These are phyloP conservation scores for Zostera marina DNA, from an alignment of 116 monocot genomes.

Conservation along the genomic window DNA sequence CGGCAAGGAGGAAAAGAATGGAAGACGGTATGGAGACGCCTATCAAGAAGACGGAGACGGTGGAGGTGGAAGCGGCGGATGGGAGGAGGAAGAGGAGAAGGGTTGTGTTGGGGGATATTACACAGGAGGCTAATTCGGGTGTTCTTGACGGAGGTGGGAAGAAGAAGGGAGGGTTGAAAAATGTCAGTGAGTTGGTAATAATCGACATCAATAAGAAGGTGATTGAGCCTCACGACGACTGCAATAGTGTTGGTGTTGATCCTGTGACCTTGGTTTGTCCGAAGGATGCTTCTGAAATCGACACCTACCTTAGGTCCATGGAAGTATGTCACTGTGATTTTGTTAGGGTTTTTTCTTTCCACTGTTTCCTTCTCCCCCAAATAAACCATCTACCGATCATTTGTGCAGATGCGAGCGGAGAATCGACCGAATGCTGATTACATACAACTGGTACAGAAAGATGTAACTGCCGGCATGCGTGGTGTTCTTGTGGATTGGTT, in stretches of 20 bases:
- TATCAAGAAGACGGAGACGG: neutral
- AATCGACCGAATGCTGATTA: slow-evolving; percentile 44
- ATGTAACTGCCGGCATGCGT: slow-evolving; percentile 64
- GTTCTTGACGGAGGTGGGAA: neutral
- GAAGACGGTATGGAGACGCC: slow-evolving; percentile 4
- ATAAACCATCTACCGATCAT: too few relatives aligned
- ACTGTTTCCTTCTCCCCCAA: too few relatives aligned
- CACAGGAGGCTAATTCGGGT: neutral
- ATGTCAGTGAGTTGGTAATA: neutral
- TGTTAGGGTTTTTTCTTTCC: slow-evolving; percentile 21
- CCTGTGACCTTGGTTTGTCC: slow-evolving; percentile 21
- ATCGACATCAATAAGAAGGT: slow-evolving; percentile 18
- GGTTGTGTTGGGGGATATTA: slow-evolving; percentile 32
- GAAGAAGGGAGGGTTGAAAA: slow-evolving; percentile 1
- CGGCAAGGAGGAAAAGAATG: slow-evolving; percentile 14
- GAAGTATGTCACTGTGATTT: slow-evolving; percentile 25
- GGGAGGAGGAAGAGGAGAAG: slow-evolving; percentile 27
- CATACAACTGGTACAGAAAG: slow-evolving; percentile 43
- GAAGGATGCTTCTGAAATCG: slow-evolving; percentile 29
- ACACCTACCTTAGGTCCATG: slow-evolving; percentile 45
- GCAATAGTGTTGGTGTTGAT: neutral
- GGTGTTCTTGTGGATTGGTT: slow-evolving; percentile 78
- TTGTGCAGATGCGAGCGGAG: slow-evolving; percentile 1
- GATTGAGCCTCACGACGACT: slow-evolving; percentile 3
- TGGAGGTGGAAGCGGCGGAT: neutral